phyloP scores from a whole-genome alignment of 768 basidiomycete genomes.

The Dioszegia aurantiaca region DNA sequence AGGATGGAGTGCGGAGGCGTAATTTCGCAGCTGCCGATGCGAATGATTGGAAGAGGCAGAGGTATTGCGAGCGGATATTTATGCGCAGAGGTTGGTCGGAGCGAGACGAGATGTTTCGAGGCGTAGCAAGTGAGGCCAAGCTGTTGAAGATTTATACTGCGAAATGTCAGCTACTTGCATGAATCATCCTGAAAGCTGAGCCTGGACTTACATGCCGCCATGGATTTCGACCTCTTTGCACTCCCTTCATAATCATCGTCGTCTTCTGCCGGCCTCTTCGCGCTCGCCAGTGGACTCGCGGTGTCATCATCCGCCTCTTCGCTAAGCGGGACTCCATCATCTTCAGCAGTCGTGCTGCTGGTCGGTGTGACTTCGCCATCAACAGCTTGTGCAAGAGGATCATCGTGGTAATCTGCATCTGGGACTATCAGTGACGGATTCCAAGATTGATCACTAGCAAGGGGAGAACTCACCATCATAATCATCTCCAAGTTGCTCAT shows the following conservation, averaged over 20 bases:
- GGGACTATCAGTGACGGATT: neutral
- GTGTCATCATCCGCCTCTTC: neutral
- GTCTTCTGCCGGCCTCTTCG: conserved; percentile 4
- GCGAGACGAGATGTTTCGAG: too few relatives aligned
- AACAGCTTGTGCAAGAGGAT: neutral
- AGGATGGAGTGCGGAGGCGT: too few relatives aligned
- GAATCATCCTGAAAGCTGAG: too few relatives aligned
- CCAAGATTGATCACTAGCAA: neutral
- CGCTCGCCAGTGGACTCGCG: neutral
- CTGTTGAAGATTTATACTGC: too few relatives aligned
- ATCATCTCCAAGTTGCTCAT: neutral
- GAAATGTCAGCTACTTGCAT: too few relatives aligned
- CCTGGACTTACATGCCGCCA: too few relatives aligned
- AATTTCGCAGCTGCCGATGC: too few relatives aligned
- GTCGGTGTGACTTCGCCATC: neutral
- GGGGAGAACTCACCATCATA: neutral
- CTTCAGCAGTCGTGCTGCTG: neutral
- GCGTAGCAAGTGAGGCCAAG: too few relatives aligned
- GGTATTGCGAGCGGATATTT: too few relatives aligned
- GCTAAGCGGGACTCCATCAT: neutral
- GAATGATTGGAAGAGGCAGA: too few relatives aligned
- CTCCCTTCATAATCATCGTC: neutral
- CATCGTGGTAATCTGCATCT: neutral
- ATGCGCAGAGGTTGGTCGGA: too few relatives aligned
- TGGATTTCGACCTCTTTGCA: neutral